Base-by-base conservation (phyloP, 305 asterid species). In the Fraxinus velutina region DNA sequence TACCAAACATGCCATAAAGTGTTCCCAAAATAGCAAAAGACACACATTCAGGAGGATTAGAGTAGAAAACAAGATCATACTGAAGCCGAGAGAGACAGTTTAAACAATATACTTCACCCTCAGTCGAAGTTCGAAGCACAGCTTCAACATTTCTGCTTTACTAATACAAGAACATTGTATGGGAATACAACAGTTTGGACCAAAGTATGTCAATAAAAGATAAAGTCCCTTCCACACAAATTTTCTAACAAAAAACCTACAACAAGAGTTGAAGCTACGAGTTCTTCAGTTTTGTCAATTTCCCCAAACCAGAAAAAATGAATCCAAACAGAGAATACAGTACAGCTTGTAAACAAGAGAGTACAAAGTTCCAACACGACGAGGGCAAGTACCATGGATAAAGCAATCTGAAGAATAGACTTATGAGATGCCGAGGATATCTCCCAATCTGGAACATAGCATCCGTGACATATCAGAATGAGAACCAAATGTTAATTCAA, bases 301-400 rank as follows among this genome's bases (percentile, higher is more conserved):
- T 92, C 36, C 88, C 97, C 95, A 96, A 91, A 79, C 91, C 76
- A 82, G 95, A 89, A 81, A 88, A 85, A 33, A 95, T 24, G 37
- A 92, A 73, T 29, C 93, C 79, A 89, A 91, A 80, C 50, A 93
- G 82, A 36, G 97, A 89, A 81, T 87, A 89, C 50, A 93, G 82
- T 80, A 94, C 84, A 9, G 92, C 87, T 72, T 88, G 90, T 83
- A 92, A 86, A 86, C 98, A 95, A 0, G 98, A 87, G 84, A 91
- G 77, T 2, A 92, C 77, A 68, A 95, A 95, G 85, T 95, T 93
- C 99, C 98, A 95, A 90, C 97, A 94, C 6, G 99, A 95, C 5
- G 98, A 94, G 36, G 99, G 98, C 98, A 98, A 94, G 85, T 91
- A 94, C 97, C 99, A 92, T 10, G 99, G 99, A 85, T 92, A 95